A percentile compares a stretch with the other conserved stretches of the same genome.
Evolutionary conservation across 495 filamentous ascomycete species (phyloP).

Genomic region (Neurospora sp.): DNA sequence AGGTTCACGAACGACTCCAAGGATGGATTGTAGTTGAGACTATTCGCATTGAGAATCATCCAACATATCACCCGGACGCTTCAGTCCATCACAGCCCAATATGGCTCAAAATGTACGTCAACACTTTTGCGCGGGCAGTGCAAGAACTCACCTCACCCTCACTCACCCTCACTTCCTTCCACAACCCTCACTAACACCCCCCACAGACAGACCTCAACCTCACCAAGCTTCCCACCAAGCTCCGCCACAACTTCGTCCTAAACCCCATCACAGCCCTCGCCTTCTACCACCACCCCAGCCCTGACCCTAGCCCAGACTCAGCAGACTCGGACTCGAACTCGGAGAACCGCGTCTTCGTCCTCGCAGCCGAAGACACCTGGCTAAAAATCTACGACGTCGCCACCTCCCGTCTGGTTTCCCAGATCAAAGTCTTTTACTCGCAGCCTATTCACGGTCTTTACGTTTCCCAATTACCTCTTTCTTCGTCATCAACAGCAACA

Average conservation of each 20-base stretch:
- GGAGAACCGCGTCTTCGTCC: conserved; percentile 29
- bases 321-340: conserved; percentile 1
- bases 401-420: conserved; percentile 23
- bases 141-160: not conserved
- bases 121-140: not conserved
- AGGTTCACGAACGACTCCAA: not conserved
- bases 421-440: conserved; percentile 42
- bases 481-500: not conserved
- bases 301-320: conserved; percentile 7
- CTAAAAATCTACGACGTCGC: conserved; percentile 49
- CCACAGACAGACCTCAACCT: not conserved
- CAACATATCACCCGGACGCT: too few relatives aligned
- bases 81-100: too few relatives aligned
- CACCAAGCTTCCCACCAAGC: not conserved
- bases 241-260: conserved; percentile 29
- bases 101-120: conserved; percentile 4
- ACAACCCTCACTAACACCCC: not conserved
- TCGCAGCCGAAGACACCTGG: conserved; percentile 66
- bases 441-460: conserved; percentile 64
- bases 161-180: not conserved
- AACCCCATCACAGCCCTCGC: conserved; percentile 50
- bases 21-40: not conserved
- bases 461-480: conserved; percentile 14
- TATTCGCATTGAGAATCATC: too few relatives aligned
- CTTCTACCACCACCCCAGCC: conserved; percentile 19